Evolutionary conservation across 768 basidiomycete genomes (phyloP), one percentile per base, ranked within the genome.

Genomic region (Amanita exitialis): DNA sequence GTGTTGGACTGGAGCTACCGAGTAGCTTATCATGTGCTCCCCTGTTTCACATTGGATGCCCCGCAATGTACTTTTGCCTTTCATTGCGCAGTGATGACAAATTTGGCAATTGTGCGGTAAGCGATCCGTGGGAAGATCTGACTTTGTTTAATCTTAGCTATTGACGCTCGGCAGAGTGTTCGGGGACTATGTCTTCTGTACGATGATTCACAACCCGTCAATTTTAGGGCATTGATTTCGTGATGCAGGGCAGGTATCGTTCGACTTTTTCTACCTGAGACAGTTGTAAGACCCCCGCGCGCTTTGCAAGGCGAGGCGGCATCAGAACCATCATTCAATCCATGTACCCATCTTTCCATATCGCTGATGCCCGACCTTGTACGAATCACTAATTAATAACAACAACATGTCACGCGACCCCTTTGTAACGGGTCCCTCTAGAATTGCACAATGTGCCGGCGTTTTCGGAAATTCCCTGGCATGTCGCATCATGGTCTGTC

Each of bases 1-100:
- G 21, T 25, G 16, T 27, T n/a, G 16, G 27, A 25, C 18, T 10
- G 28, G n/a, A 27, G 20, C 37, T 37, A 48, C 21, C 15, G 9
- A 9, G 28, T 49, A 49, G 39, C 49, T 41, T 34, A 49, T 42
- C 39, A 42, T 30, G 36, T 47, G 32, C 34, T 30, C 44, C 20
- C 36, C 34, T 47, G 45, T 35, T 47, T 47, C 35, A 21, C 32
- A 47, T 47, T 7, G 23, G 9, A 30, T 32, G 30, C 45, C 16
- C 35, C 30, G 18, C n/a, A 47, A 35, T 47, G 45, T 34, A 47
- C 28, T 34, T 18, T 35, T 46, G 16, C 35, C 8, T 36, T 35
- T 47, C 15, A 15, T 2, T 44, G 27, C 6, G 15, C 32, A 13
- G 20, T 36, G 34, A n/a, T 34, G 3, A 20, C 27, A 27, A n/a